phyloP scores from a whole-genome alignment of 768 basidiomycete genomes.

The Phylloporus sp. region DNA sequence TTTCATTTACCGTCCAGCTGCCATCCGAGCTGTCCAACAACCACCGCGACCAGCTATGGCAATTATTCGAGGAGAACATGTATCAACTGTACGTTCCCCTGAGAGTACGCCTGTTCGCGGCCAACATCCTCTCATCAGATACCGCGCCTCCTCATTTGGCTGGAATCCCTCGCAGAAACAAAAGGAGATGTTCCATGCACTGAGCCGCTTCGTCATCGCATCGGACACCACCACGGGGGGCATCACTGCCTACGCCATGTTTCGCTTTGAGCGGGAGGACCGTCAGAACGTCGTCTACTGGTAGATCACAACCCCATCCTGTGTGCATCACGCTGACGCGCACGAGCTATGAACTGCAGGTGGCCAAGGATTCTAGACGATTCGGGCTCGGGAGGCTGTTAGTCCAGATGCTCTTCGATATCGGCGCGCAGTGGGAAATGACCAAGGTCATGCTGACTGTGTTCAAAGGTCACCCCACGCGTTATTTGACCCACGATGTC shows the following conservation, averaged over 20 bases:
- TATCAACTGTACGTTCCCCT: slow-evolving; percentile 30
- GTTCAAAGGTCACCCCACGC: slow-evolving; percentile 53
- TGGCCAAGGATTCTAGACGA: slow-evolving; percentile 41
- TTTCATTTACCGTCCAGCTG: slow-evolving; percentile 21
- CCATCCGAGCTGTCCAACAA: slow-evolving; percentile 33
- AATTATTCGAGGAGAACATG: slow-evolving; percentile 57
- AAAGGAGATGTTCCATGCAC: slow-evolving; percentile 54
- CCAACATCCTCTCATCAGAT: slow-evolving; percentile 43
- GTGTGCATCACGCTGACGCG: background rate
- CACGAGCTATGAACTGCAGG: slow-evolving; percentile 75
- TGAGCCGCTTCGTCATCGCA: slow-evolving; percentile 60
- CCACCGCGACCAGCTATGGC: slow-evolving; percentile 49
- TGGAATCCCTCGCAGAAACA: slow-evolving; percentile 58
- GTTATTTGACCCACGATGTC: background rate
- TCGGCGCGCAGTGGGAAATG: slow-evolving; percentile 56
- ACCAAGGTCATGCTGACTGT: slow-evolving; percentile 73
- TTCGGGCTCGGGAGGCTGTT: slow-evolving; percentile 58
- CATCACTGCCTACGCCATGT: slow-evolving; percentile 46
- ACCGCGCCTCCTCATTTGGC: slow-evolving; percentile 55
- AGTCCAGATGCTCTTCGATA: slow-evolving; percentile 43
- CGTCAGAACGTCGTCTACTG: slow-evolving; percentile 64
- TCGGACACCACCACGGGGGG: slow-evolving; percentile 24
- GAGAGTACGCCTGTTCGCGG: background rate
- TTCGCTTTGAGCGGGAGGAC: slow-evolving; percentile 73
- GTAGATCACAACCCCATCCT: slow-evolving; percentile 34